Evolutionary conservation across 2,329 filamentous ascomycete genomes (phyloP), one percentile per base, ranked within the genome.

Genomic region (Phaeomoniella chlamydospora): DNA sequence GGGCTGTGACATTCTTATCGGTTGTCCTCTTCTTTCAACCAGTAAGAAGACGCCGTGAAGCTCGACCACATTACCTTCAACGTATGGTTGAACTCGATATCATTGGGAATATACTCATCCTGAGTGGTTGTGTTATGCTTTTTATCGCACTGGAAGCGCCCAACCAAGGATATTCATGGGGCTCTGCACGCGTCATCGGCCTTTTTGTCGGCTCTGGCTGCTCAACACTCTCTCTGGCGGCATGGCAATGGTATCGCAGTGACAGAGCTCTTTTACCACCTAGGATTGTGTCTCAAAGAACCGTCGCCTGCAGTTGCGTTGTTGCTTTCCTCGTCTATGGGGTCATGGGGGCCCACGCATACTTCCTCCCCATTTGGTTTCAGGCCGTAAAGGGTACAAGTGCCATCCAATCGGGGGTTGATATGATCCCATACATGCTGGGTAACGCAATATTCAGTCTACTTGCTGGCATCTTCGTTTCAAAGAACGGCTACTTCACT

Each of bases 21-120:
- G 42, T 43, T 4, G 30, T 39, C 14, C 26, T 45, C n/a, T 40
- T 38, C 29, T 38, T 42, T 29, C 31, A 37, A 5, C 29, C 44
- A 2, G 18, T 29, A 17, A 22, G 31, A 14, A 18, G 22, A 5
- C 13, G 6, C 4, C 30, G 16, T 9, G 31, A 26, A 16, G 22
- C 3, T 35, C 37, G 18, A 15, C 6, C n/a, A 5, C 26, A 43
- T 6, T 37, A 45, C 18, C 37, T 36, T 15, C 29, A 47, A 22
- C 43, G 49, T 17, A 15, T 54, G 4, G 12, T 34, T 3, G 44
- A 48, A 22, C 46, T 76, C 31, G 73, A 77, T 38, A 68, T 70
- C 1, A 48, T 75, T 1, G 74, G 74, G 15, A 74, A 68, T 11
- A 48, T 69, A n/a, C 65, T 75, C 50, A 69, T 80, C 42, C 51